Conservation (phyloP, 257 asterid genomes). For the Nicotiana tomentosiformis region DNA sequence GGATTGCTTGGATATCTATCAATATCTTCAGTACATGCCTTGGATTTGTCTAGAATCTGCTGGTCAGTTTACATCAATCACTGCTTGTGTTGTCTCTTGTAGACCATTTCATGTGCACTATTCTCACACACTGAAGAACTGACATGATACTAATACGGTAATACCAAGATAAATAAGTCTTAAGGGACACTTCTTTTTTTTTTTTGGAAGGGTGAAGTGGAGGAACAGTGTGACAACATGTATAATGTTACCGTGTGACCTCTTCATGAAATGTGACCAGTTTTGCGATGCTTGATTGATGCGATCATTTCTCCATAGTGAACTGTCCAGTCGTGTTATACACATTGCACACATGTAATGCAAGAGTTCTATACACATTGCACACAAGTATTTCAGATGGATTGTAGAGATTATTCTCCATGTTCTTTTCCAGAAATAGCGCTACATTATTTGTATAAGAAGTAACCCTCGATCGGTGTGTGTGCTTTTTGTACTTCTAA, state of each 20-base stretch:
- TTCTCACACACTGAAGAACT: not conserved
- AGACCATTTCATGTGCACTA: not conserved
- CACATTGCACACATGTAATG: not conserved
- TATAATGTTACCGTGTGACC: not conserved
- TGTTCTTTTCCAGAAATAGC: not conserved
- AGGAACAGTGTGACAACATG: conserved; percentile 3
- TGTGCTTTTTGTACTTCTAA: not conserved
- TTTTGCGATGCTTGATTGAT: conserved; percentile 4
- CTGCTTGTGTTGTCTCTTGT: not conserved
- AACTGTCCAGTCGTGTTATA: not conserved
- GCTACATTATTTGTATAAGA: conserved; percentile 9
- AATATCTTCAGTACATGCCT: not conserved
- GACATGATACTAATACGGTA: not conserved
- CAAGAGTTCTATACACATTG: not conserved
- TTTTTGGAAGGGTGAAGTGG: not conserved
- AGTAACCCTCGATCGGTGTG: conserved; percentile 7
- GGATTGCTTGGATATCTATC: not conserved
- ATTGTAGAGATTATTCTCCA: not conserved
- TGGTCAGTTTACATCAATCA: not conserved
- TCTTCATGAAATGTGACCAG: not conserved
- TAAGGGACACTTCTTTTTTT: not conserved
- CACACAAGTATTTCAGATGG: conserved; percentile 1
- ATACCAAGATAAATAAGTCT: not conserved
- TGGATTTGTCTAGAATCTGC: not conserved
- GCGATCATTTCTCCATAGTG: not conserved